Evolutionary conservation across 2,329 filamentous ascomycete genomes (phyloP), one percentile per base, ranked within the genome.

Genomic region (Alternaria consortialis): DNA sequence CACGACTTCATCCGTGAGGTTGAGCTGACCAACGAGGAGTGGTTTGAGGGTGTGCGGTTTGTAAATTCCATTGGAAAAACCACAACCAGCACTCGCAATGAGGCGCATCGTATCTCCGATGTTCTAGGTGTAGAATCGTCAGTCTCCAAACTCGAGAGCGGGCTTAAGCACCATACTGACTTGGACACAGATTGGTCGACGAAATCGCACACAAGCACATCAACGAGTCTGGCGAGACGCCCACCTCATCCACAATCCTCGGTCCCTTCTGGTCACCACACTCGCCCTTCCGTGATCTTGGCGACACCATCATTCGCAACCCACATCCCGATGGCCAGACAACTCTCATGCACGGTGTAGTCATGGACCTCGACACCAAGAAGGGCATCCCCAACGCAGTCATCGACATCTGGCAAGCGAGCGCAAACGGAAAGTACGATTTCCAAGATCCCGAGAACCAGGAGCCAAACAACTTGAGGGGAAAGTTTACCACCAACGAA

Each of bases 1-100:
- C 91, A 94, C 82, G 90, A 93, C 80, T 93, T 93, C 77, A 86
- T 88, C 58, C 88, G 91, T 59, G 91, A 94, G 74, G 87, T 91
- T 66, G 90, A 93, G 80, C 86, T 94, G 53, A 92, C 88, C 17
- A 84, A 87, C 32, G 90, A 91, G 56, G 91, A 94, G 80, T 93
- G 91, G 91, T 86, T 92, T 79, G 80, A 87, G 7, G 91, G 90
- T 55, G 90, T 93, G 56, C 84, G 90, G 72, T 93, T 90, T 76
- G 81, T 93, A 80, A 93, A 93, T 82, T 85, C 87, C 46, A 86
- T 92, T 63, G 91, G 91, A 63, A 87, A 91, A 79, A 86, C 88
- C 56, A 90, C 86, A 65, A 85, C 85, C 56, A 85, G 86, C 74
- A 90, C 87, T 69, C 84, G 91, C 60, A 93, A 94, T 78, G 91